Evolutionary conservation across 768 basidiomycete genomes (phyloP).

Genomic region (Hirschioporus abietinus): DNA sequence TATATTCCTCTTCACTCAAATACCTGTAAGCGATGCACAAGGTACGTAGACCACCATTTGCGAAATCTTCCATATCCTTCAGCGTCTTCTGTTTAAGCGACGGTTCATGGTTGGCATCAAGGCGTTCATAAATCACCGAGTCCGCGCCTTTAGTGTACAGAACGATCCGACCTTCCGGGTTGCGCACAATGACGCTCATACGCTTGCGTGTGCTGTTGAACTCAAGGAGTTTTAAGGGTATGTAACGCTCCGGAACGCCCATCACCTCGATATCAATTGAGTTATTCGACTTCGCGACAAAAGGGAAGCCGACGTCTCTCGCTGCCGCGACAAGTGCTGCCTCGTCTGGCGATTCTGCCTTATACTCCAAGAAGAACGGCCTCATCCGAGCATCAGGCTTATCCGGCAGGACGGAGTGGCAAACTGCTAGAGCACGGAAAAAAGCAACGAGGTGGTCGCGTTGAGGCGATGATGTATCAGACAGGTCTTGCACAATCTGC

Average conservation of each 20-base stretch:
- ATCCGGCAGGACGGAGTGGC: constrained; percentile 88
- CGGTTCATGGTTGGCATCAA: constrained; percentile 71
- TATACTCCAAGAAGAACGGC: constrained; percentile 75
- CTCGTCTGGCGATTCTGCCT: constrained; percentile 95
- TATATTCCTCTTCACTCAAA: constrained; percentile 78
- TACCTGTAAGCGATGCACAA: constrained; percentile 82
- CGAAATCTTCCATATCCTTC: constrained; percentile 89
- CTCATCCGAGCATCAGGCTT: constrained; percentile 53
- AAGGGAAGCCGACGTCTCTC: constrained; percentile 90
- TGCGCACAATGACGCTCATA: constrained; percentile 89
- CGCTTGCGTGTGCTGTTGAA: constrained; percentile 94
- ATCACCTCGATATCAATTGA: constrained; percentile 85
- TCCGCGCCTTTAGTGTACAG: constrained; percentile 98
- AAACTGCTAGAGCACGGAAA: constrained; percentile 92
- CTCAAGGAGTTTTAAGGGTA: constrained; percentile 75
- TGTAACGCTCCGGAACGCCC: constrained; percentile 82
- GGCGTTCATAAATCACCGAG: constrained; percentile 85
- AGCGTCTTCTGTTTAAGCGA: constrained; percentile 70
- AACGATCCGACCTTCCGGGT: constrained; percentile 75
- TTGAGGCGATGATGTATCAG: constrained; percentile 54
- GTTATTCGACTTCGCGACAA: constrained; percentile 70
- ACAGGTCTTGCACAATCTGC: constrained; percentile 72
- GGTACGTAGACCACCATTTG: constrained; percentile 88
- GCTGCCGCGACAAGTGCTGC: constrained; percentile 91
- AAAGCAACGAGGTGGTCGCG: constrained; percentile 69